Percentiles rank a stretch among this genome's conserved stretches.
Evolutionary conservation across 495 filamentous ascomycete genomes (phyloP).

Genomic region (Annulohypoxylon stygium): DNA sequence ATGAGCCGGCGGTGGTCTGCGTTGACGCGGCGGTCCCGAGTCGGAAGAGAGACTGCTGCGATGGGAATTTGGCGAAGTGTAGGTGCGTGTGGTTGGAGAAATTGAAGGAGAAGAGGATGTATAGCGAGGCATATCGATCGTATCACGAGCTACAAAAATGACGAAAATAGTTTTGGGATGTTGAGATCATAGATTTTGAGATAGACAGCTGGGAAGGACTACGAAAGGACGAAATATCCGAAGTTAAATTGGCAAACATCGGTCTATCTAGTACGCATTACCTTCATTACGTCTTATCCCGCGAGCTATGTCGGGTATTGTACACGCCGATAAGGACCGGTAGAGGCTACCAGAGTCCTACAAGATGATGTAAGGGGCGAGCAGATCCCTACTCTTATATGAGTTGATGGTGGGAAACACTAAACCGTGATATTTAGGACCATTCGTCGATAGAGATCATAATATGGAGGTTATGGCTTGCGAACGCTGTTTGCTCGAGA

Average conservation of each 20-base stretch:
- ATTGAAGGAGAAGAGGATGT: constrained; percentile 32
- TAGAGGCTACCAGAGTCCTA: background rate
- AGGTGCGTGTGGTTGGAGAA: constrained; percentile 10
- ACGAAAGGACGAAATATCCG: background rate
- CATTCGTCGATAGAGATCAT: background rate
- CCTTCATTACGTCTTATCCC: background rate
- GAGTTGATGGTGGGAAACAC: constrained; percentile 11
- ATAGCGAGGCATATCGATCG: constrained; percentile 34
- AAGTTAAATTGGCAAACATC: background rate
- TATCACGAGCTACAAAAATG: background rate
- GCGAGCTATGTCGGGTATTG: background rate
- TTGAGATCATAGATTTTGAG: background rate
- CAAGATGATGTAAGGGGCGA: constrained; percentile 31
- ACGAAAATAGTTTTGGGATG: background rate
- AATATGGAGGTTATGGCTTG: background rate
- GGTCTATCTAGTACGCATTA: background rate
- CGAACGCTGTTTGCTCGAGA: background rate
- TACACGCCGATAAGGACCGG: background rate
- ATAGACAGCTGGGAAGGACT: background rate
- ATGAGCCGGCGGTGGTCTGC: constrained; percentile 14
- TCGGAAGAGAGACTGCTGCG: constrained; percentile 19
- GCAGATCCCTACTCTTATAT: background rate
- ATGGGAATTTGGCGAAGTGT: constrained; percentile 25
- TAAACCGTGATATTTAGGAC: background rate
- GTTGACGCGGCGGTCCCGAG: background rate